These are phyloP conservation scores for Naganishia friedmannii DNA, from an alignment of 768 basidiomycete genomes.

Conservation along the genomic window DNA sequence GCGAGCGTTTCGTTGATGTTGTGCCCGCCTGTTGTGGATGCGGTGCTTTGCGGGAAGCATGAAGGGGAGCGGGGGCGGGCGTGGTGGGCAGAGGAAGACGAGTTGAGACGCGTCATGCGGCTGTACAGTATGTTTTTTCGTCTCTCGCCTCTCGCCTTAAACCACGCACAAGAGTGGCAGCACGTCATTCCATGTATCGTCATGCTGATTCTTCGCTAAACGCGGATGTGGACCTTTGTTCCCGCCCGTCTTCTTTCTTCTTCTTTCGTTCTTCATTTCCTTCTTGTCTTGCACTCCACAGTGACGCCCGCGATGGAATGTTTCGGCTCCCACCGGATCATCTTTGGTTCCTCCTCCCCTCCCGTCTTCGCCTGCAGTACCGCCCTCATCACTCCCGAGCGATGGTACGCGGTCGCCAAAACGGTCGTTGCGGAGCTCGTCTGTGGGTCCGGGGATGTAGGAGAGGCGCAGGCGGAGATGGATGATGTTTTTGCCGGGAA, in stretches of 20 bases:
- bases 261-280: not conserved
- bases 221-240: no score
- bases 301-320: constrained; percentile 47
- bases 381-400: constrained; percentile 20
- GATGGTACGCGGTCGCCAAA: not conserved
- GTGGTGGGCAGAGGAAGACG: constrained; percentile 44
- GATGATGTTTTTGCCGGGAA: constrained; percentile 23
- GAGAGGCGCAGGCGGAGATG: constrained; percentile 18
- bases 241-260: not conserved
- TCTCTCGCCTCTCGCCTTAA: no score
- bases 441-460: constrained; percentile 16
- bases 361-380: no score
- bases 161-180: no score
- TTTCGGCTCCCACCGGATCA: constrained; percentile 47
- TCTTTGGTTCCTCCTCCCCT: constrained; percentile 41
- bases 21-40: constrained; percentile 39
- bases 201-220: no score
- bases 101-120: constrained; percentile 42
- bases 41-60: not conserved
- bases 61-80: not conserved
- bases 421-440: constrained; percentile 19
- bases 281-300: no score
- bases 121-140: constrained; percentile 44
- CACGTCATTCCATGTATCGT: no score
- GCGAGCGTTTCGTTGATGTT: constrained; percentile 43